Evolutionary conservation across 139 green algal genomes (phyloP).

Genomic region (Bryopsis sp.): DNA sequence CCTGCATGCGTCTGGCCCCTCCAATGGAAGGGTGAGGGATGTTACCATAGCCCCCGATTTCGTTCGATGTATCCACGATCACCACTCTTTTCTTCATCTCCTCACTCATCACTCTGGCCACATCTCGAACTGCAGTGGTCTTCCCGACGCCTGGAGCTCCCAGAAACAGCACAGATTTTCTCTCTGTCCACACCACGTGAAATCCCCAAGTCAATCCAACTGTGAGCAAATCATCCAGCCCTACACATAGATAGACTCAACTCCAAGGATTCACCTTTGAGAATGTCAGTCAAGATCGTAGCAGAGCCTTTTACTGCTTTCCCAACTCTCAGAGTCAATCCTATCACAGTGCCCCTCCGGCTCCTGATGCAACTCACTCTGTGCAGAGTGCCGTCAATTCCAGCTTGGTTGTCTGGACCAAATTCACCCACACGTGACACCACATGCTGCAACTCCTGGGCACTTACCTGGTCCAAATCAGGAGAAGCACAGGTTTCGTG

Average conservation of each 20-base stretch:
- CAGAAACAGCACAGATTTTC: slow-evolving; percentile 25
- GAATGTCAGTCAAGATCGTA: slow-evolving; percentile 35
- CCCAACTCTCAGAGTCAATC: slow-evolving; percentile 70
- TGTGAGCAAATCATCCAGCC: too few species aligned
- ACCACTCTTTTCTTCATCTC: slow-evolving; percentile 47
- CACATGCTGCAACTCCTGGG: too few species aligned
- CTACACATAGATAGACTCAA: too few species aligned
- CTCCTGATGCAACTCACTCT: slow-evolving; percentile 70
- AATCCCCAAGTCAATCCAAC: too few species aligned
- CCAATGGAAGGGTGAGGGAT: slow-evolving; percentile 61
- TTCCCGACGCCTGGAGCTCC: slow-evolving; percentile 49
- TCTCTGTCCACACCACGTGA: too few species aligned
- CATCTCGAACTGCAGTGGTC: slow-evolving; percentile 74
- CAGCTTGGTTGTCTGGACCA: slow-evolving; percentile 67
- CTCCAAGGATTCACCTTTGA: too few species aligned
- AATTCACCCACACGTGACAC: slow-evolving; percentile 62
- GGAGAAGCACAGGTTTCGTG: too few species aligned
- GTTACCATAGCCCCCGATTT: slow-evolving; percentile 82
- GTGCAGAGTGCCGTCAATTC: slow-evolving; percentile 78
- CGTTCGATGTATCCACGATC: slow-evolving; percentile 82
- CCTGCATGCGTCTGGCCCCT: slow-evolving; percentile 49
- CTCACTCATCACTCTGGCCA: slow-evolving; percentile 51
- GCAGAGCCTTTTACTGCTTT: slow-evolving; percentile 48
- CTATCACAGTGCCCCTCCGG: slow-evolving; percentile 48
- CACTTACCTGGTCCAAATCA: too few species aligned